Evolutionary conservation across 768 basidiomycete genomes (phyloP), one percentile per base, ranked within the genome.

Genomic region (Termitomyces sp.): DNA sequence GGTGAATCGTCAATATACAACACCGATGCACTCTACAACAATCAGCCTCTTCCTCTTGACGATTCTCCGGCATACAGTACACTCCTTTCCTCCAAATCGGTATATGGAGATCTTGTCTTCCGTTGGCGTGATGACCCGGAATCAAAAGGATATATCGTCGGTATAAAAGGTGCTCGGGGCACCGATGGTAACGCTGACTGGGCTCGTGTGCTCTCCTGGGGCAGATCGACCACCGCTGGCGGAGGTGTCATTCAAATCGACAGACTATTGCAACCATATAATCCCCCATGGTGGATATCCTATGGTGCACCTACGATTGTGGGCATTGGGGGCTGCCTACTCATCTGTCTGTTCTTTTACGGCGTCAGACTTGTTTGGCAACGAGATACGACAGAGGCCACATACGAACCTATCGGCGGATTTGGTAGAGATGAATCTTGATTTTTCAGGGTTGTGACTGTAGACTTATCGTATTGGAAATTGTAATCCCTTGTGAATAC

Each of bases 241-340:
- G 85, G 88, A 36, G 96, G 96, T 4, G 92, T 98, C 39, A 81
- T 98, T 58, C 82, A 88, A 71, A 89, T 98, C 58, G 92, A 97
- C 74, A 78, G 79, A 42, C 77, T 98, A 13, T 74, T 99, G 54
- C 66, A 86, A 24, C 97, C 97, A 34, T 98, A 94, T 69, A 75
- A 86, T 57, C 93, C 96, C 3, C 79, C 86, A 4, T 92, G 91
- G 92, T 94, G 88, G 84, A 75, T 82, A 37, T 76, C 83, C 65
- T 94, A 86, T 65, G 89, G 91, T 41, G 77, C 79, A 4, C 90
- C 92, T 0, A 64, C 81, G n/a, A 73, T 80, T 29, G 84, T 89
- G 4, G 83, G 83, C 3, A 73, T 73, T 1, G 63, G 84, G 26
- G 91, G 88, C 5, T 66, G 88, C 29, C 42, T 82, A 29, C 60